These are phyloP conservation scores for Eucalyptus sp. DNA, from an alignment of 345 rosid species.

Conservation along the genomic window DNA sequence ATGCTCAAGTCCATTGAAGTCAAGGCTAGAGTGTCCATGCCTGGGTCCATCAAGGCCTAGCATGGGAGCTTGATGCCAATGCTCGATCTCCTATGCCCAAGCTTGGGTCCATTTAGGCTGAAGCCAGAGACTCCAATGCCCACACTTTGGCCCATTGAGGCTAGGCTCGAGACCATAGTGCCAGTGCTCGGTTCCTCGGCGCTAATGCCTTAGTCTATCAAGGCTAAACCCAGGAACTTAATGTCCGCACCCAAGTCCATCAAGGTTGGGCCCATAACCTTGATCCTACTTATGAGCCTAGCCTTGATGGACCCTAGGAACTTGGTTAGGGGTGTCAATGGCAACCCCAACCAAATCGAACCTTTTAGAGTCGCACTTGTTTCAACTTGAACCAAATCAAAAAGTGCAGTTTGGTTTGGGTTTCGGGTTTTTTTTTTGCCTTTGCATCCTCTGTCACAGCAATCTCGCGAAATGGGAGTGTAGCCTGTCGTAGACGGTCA, in stretches of 20 bases:
- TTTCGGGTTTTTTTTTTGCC: background rate
- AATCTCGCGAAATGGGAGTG: background rate
- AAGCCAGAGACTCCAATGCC: fast-evolving
- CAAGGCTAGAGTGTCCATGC: too few species aligned
- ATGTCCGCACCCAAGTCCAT: background rate
- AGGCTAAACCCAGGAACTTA: background rate
- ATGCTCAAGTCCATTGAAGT: too few species aligned
- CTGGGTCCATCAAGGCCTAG: too few species aligned
- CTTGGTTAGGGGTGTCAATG: background rate
- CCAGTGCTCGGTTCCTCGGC: fast-evolving
- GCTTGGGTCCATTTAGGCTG: too few species aligned
- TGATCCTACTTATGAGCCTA: too few species aligned
- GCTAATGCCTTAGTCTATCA: too few species aligned
- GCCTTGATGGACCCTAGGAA: background rate
- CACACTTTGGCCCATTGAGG: background rate
- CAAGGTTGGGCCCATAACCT: background rate
- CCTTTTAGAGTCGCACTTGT: too few species aligned
- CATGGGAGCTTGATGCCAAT: too few species aligned
- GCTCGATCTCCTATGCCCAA: too few species aligned
- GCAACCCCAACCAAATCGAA: too few species aligned
- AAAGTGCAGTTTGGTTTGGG: background rate
- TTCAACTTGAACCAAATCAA: too few species aligned
- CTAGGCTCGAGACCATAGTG: too few species aligned
- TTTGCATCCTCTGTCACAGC: background rate
- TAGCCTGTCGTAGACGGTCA: slow-evolving; percentile 15